Evolutionary conservation across 345 rosid species (phyloP).

Genomic region (Arabis hirsuta): DNA sequence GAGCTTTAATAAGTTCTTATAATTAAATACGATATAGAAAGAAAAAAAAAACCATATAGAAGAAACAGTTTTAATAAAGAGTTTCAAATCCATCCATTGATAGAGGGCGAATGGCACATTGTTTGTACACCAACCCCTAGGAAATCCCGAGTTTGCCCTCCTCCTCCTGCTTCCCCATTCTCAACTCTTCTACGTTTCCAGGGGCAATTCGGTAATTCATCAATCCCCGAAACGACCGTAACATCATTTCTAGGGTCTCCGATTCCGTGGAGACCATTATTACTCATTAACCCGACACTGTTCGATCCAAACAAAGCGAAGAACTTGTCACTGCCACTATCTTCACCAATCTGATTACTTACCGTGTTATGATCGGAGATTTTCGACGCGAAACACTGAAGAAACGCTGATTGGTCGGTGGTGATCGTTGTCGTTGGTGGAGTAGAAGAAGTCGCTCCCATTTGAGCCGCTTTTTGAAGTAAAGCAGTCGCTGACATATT

Average conservation of each 20-base stretch:
- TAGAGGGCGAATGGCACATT: constrained; percentile 55
- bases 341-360: constrained; percentile 37
- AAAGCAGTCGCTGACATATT: constrained; percentile 95
- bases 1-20: constrained; percentile 4
- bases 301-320: constrained; percentile 50
- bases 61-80: background rate
- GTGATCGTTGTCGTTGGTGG: constrained; percentile 6
- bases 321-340: constrained; percentile 56
- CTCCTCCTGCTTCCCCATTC: constrained; percentile 41
- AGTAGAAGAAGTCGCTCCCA: constrained; percentile 62
- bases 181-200: constrained; percentile 45
- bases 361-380: constrained; percentile 38
- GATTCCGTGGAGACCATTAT: constrained; percentile 34
- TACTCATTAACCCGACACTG: constrained; percentile 27
- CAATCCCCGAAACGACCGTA: constrained; percentile 43
- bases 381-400: constrained; percentile 55
- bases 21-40: background rate
- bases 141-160: constrained; percentile 93
- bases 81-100: constrained; percentile 64
- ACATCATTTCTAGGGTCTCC: constrained; percentile 48
- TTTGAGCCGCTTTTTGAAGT: constrained; percentile 90
- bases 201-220: constrained; percentile 47
- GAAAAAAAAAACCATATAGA: background rate
- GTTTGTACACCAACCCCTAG: constrained; percentile 81
- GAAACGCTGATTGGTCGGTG: constrained; percentile 56